Evolutionary conservation across 2,329 filamentous ascomycete species (phyloP), one percentile per base, ranked within the genome.

Genomic region (Talaromyces sp.): DNA sequence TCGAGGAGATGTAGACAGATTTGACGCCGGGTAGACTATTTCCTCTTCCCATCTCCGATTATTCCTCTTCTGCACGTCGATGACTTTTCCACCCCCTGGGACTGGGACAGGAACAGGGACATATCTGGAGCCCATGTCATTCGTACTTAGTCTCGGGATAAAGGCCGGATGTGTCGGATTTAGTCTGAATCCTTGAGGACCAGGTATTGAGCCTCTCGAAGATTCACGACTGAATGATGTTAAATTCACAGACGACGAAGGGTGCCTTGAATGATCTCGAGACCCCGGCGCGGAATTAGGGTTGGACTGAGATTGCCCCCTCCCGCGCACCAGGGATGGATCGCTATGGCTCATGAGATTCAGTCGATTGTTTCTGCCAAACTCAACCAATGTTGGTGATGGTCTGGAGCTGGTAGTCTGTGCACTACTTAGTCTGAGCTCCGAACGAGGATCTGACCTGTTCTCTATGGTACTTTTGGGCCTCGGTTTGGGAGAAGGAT

Each of bases 331-430:
- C 22, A 70, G 64, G 10, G 74, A 73, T 35, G 74, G 68, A 43
- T 76, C 74, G 65, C 75, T 75, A 60, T 75, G 74, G 13, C 72
- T 72, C 13, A 76, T 72, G n/a, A 71, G 71, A 24, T 64, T 68
- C 65, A 76, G 63, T 62, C 70, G 69, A 37, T 75, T 70, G 35
- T 75, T 69, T 19, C 60, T 58, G 33, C 65, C 66, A 48, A 72
- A 67, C 31, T 78, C 75, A 1, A 70, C 67, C 4, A 73, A 70
- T 13, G 77, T 65, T 0, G 75, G 72, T 11, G 74, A 75, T 1
- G 70, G 67, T 50, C 72, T 72, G 10, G 69, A 50, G 63, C 73
- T 72, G 45, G 70, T 70, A 48, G 66, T 65, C 45, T 71, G 68
- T 33, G 68, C 70, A 27, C 70, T 66, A 16, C 75, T 65, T 7